Base-by-base conservation (phyloP, 2,329 filamentous ascomycete genomes). In the Camillea tinctor region DNA sequence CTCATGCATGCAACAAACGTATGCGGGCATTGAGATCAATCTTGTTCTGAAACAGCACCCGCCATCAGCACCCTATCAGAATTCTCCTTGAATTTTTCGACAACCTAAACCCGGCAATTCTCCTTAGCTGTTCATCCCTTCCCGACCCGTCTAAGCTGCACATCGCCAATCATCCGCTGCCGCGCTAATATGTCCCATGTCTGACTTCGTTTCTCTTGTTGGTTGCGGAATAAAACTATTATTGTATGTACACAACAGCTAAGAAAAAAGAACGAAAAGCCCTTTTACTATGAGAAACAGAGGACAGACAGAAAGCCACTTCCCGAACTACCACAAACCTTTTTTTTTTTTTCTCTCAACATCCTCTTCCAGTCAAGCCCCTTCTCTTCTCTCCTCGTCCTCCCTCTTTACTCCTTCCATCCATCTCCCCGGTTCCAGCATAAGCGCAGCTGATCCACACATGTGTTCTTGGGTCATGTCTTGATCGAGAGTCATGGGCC, bases 161-260 rank as follows among this genome's bases (percentile, higher is more conserved):
- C 60, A 58, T 58, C 62, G 58, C 63, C 62, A 64, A 69, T 67
- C 65, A 66, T 57, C 63, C 63, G 67, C 57, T 69, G 65, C 67
- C 67, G 66, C 49, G 60, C 59, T 57, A 61, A 63, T 63, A 60
- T 52, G 54, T 59, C 36, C 53, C 61, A 56, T 60, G 56, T 59
- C 58, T 62, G 59, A 60, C 59, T 56, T 64, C 40, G 22, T 54
- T n/a, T 7, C 51, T 50, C 59, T 54, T 59, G 55, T 36, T 20
- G 48, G 44, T 57, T 61, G 59, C 24, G 50, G 20, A 57, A 58
- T 60, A n/a, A 55, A 50, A 57, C 6, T 26, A 26, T 26, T 4
- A 4, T 26, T 7, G 26, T 30, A 7, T 9, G 7, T 30, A 30
- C 26, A 30, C 26, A 30, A 30, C 26, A 30, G 26, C 26, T 7